Evolutionary conservation across 805 yeast species (phyloP), one percentile per base, ranked within the genome.

Genomic region (Vanderwaltozyma verrucispora): DNA sequence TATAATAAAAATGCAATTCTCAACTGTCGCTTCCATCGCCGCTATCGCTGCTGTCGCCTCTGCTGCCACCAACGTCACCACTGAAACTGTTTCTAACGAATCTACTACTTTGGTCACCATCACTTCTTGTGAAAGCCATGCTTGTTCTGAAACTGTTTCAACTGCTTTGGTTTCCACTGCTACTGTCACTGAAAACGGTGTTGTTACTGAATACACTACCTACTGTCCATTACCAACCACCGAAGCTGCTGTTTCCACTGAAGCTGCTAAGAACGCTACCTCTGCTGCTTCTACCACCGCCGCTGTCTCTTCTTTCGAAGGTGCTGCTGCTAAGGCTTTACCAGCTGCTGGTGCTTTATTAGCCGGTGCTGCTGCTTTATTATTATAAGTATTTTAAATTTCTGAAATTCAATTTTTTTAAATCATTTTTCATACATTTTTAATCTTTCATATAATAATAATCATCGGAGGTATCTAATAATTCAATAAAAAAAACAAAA

Each of bases 311-410:
- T 45, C 65, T 38, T 63, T 46, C 63, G 54, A 59, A 43, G 70
- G 65, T 63, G 71, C 64, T 47, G 72, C 71, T 46, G 68, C 51
- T 38, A 61, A 54, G 53, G 66, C 65, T 43, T 57, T 62, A 42
- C 69, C 70, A 62, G 69, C 69, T 52, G 68, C 62, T 46, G 69
- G 69, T 54, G 71, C 69, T 52, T 54, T 65, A 47, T 56, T 68
- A 40, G 71, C 71, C 44, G 72, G 72, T 65, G 65, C 63, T 44
- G 69, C 68, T 50, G 72, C 69, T 62, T 58, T 66, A 54, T 60
- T 66, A 59, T 64, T 66, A 62, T 66, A 66, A 64, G 53, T 43
- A 27, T 33, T 25, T 33, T 33, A 19, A 33, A 33, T 24, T n/a
- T 23, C 27, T 33, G 17, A 26, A n/a, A n/a, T n/a, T n/a, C 17